Evolutionary conservation across 192 early-diverging fungal species (phyloP).

Genomic region (Obelidium mucronatum): DNA sequence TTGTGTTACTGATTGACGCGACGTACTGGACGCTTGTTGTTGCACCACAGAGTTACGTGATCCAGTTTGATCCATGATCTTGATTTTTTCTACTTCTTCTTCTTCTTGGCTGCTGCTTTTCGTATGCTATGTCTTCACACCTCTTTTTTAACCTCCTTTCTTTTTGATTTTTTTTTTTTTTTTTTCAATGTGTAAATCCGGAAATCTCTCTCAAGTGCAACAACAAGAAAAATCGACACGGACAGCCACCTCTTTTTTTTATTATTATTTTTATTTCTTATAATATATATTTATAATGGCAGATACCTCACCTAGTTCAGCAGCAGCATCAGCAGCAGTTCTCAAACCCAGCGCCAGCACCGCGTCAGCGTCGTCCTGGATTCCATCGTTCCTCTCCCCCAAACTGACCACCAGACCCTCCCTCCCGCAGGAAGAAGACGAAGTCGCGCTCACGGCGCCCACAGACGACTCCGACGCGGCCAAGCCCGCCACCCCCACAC

Average conservation of each 20-base stretch:
- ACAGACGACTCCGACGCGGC: neutral
- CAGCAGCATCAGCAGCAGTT: no score
- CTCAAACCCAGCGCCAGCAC: constrained; percentile 8
- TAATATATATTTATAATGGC: no score
- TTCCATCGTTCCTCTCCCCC: neutral
- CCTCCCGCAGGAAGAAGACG: neutral
- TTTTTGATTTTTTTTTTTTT: no score
- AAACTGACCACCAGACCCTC: neutral
- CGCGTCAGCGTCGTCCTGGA: constrained; percentile 1
- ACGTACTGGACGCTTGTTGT: neutral
- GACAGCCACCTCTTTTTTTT: no score
- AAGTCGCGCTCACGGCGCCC: neutral
- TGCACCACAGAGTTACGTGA: neutral
- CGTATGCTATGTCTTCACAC: no score
- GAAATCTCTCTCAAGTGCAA: neutral
- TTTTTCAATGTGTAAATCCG: neutral
- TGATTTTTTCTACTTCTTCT: no score
- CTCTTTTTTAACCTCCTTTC: no score
- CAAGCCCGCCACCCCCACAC: neutral
- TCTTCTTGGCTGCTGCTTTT: no score
- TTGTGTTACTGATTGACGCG: no score
- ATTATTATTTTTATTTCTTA: no score
- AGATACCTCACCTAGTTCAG: no score
- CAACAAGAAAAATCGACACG: neutral
- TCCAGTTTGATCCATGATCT: no score